Evolutionary conservation across 83 land plant species (phyloP).

Genomic region (Thuja plicata): DNA sequence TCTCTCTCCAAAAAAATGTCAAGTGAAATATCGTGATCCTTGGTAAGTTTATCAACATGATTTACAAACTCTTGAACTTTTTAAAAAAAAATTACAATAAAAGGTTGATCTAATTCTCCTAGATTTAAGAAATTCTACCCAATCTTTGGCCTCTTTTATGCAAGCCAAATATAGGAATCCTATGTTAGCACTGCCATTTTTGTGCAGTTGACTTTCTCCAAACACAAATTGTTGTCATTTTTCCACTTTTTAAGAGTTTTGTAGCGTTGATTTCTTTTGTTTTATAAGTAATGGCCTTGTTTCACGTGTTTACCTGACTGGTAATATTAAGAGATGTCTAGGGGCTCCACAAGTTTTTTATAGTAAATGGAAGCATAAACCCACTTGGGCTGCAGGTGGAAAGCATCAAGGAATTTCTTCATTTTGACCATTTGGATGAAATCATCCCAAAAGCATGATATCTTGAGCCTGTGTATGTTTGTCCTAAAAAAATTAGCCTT

Average conservation of each 20-base stretch:
- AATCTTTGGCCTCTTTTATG: conserved; percentile 55
- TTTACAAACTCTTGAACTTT: conserved; percentile 35
- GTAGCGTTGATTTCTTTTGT: conserved; percentile 40
- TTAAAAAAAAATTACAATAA: background rate
- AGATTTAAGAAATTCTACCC: conserved; percentile 13
- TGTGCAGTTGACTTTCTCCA: conserved; percentile 22
- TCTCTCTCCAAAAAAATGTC: background rate
- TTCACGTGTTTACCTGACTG: conserved; percentile 22
- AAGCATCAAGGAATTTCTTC: conserved; percentile 45
- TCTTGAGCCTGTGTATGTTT: conserved; percentile 40
- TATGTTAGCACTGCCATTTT: conserved; percentile 47
- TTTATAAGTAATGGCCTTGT: conserved; percentile 38
- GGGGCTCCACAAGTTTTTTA: conserved; percentile 56
- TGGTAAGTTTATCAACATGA: conserved; percentile 16
- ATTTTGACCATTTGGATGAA: conserved; percentile 39
- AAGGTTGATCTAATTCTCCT: conserved; percentile 19
- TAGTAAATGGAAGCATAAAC: conserved; percentile 48
- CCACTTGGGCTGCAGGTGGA: conserved; percentile 35
- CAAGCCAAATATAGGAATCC: conserved; percentile 64
- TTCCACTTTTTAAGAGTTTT: conserved; percentile 45
- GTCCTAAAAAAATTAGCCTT: conserved; percentile 24
- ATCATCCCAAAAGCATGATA: conserved; percentile 46
- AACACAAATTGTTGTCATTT: conserved; percentile 15
- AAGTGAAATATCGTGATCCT: background rate
- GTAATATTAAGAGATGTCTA: conserved; percentile 66